phyloP scores from a whole-genome alignment of 2,329 filamentous ascomycete species.

The Clarireedia homoeocarpa region DNA sequence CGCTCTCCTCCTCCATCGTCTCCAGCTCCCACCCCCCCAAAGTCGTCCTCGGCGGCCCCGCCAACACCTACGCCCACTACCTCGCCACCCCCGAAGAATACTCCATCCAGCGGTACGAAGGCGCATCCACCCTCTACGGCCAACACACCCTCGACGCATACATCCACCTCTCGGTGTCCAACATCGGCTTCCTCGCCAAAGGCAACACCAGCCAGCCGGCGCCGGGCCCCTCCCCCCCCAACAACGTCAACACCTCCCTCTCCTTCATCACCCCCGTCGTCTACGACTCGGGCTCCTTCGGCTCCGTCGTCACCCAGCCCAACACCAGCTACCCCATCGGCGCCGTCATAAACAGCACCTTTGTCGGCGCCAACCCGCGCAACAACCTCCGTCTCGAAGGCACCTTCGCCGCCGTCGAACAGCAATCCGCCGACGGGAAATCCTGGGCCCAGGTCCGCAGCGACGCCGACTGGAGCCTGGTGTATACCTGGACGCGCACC shows the following conservation, averaged over 20 bases:
- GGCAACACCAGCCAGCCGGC: slow-evolving; percentile 37
- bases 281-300: slow-evolving; percentile 63
- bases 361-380: slow-evolving; percentile 81
- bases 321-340: slow-evolving; percentile 37
- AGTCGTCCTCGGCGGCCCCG: slow-evolving; percentile 82
- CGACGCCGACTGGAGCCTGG: slow-evolving; percentile 76
- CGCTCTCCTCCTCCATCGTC: slow-evolving; percentile 33
- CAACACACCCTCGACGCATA: slow-evolving; percentile 76
- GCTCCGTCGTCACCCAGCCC: slow-evolving; percentile 51
- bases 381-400: slow-evolving; percentile 75
- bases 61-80: slow-evolving; percentile 82
- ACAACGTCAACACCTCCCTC: slow-evolving; percentile 68
- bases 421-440: slow-evolving; percentile 36
- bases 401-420: slow-evolving; percentile 73
- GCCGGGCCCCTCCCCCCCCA: slow-evolving; percentile 60
- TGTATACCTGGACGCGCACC: slow-evolving; percentile 72
- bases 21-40: slow-evolving; percentile 46
- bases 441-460: slow-evolving; percentile 60
- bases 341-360: slow-evolving; percentile 53
- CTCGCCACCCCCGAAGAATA: slow-evolving; percentile 75
- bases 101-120: slow-evolving; percentile 80
- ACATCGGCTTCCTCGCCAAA: slow-evolving; percentile 57
- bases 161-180: slow-evolving; percentile 71
- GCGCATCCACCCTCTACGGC: slow-evolving; percentile 86
- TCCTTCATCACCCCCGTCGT: slow-evolving; percentile 77